These are phyloP conservation scores for Coniochaeta sp. DNA, from an alignment of 2,329 filamentous ascomycete species.

Conservation along the genomic window DNA sequence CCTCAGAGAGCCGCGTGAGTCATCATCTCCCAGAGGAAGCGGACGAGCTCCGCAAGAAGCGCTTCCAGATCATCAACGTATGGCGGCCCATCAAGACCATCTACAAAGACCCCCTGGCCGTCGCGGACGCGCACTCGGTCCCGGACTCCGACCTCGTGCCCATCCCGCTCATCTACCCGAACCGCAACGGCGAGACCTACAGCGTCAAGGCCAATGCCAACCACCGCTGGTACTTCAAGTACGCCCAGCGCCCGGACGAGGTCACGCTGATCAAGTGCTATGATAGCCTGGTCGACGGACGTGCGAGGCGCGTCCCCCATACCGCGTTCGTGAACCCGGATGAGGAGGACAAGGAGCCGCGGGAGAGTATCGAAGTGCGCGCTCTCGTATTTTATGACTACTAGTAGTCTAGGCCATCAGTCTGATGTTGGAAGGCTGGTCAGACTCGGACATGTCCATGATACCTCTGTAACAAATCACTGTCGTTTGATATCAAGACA, in stretches of 20 bases:
- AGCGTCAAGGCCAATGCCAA: constrained; percentile 9
- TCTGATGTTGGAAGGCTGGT: not conserved
- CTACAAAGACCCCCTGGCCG: constrained; percentile 42
- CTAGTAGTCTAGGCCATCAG: not conserved
- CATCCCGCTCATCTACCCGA: constrained; percentile 41
- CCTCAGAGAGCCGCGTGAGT: constrained; percentile 29
- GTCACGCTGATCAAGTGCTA: constrained; percentile 55
- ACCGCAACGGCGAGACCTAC: constrained; percentile 42
- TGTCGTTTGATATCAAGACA: not conserved
- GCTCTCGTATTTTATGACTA: constrained; percentile 38
- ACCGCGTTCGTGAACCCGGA: constrained; percentile 42
- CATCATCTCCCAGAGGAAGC: constrained; percentile 39
- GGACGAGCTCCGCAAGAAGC: constrained; percentile 31
- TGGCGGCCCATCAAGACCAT: constrained; percentile 45
- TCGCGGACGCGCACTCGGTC: constrained; percentile 43
- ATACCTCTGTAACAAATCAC: not conserved
- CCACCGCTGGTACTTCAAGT: constrained; percentile 41
- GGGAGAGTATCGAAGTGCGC: constrained; percentile 50
- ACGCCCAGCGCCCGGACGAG: constrained; percentile 42
- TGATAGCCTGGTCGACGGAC: constrained; percentile 29
- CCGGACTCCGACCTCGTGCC: constrained; percentile 41
- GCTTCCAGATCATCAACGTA: constrained; percentile 48
- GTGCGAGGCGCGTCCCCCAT: constrained; percentile 42
- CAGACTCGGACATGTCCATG: no score
- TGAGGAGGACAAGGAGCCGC: constrained; percentile 26